phyloP scores from a whole-genome alignment of 208 protist species.

The Wallacemonas sp. region DNA sequence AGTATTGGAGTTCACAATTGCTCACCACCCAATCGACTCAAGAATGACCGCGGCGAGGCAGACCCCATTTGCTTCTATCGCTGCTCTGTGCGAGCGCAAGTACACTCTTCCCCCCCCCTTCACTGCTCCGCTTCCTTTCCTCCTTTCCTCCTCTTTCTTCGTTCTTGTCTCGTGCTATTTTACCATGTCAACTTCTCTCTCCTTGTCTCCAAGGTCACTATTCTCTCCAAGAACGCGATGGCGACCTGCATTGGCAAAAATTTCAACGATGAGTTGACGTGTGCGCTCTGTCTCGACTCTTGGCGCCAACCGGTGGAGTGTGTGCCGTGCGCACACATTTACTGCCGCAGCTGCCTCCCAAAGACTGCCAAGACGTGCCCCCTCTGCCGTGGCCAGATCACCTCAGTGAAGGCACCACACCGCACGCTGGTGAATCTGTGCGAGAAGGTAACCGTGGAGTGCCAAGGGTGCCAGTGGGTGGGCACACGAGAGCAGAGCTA shows the following conservation, averaged over 20 bases:
- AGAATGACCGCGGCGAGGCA: too few relatives aligned
- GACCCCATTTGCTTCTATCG: too few relatives aligned
- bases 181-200: constrained; percentile 9
- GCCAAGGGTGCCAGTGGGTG: constrained; percentile 57
- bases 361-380: constrained; percentile 43
- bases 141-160: background rate
- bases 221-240: background rate
- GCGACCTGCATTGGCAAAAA: constrained; percentile 11
- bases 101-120: background rate
- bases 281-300: constrained; percentile 23
- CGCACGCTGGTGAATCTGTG: constrained; percentile 74
- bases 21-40: too few relatives aligned
- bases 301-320: constrained; percentile 30
- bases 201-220: background rate
- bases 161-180: constrained; percentile 13
- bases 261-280: constrained; percentile 25
- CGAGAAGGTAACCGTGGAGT: constrained; percentile 51
- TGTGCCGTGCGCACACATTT: constrained; percentile 55
- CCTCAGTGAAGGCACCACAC: constrained; percentile 38
- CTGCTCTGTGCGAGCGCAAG: too few relatives aligned
- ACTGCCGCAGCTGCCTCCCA: constrained; percentile 54
- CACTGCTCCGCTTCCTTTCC: background rate
- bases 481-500: constrained; percentile 51
- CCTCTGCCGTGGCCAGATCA: constrained; percentile 49
- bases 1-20: too few relatives aligned